Evolutionary conservation across 768 basidiomycete genomes (phyloP), one percentile per base, ranked within the genome.

Genomic region (Tubosaeta sp.): DNA sequence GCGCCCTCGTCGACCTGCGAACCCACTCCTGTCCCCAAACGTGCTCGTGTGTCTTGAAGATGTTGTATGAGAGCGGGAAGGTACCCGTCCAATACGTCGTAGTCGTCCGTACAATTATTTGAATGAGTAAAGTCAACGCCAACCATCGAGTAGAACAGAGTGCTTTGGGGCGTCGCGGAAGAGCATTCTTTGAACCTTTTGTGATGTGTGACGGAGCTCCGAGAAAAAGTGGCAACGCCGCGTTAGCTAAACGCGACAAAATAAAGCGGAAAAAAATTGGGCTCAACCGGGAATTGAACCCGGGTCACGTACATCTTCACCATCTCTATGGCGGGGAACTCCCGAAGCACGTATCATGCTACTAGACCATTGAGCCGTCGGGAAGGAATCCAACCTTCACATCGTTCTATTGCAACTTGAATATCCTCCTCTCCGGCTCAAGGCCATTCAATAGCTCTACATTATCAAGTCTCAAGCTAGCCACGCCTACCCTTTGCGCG

Each of bases 301-400:
- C 65, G 65, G 65, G 65, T 64, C 65, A 67, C 65, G 65, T 66
- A 67, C 64, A 67, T 66, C 57, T 64, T 66, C 59, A 53, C 65
- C 66, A 67, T 55, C 52, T 4, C 3, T 3, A 55, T 61, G 57
- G 63, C 2, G 54, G 62, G 59, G 50, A 43, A 42, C 39, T 49
- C 65, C 65, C 65, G 65, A 67, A 68, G 65, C 66, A 66, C 65
- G 65, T 67, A 67, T 67, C 65, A 68, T 67, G 58, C 66, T 35
- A 67, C 65, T 67, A 68, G 66, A 66, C 65, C 66, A 67, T 68
- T 68, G 62, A 66, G 48, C 48, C 48, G 40, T 34, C 11, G 4
- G 6, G 12, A 5, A n/a, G n/a, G n/a, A 19, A 3, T 2, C 0
- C 6, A 0, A 1, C 8, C n/a, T n/a, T n/a, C n/a, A n/a, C n/a